These are phyloP conservation scores for Picea abies DNA, from an alignment of 83 land plant species.

Conservation along the genomic window DNA sequence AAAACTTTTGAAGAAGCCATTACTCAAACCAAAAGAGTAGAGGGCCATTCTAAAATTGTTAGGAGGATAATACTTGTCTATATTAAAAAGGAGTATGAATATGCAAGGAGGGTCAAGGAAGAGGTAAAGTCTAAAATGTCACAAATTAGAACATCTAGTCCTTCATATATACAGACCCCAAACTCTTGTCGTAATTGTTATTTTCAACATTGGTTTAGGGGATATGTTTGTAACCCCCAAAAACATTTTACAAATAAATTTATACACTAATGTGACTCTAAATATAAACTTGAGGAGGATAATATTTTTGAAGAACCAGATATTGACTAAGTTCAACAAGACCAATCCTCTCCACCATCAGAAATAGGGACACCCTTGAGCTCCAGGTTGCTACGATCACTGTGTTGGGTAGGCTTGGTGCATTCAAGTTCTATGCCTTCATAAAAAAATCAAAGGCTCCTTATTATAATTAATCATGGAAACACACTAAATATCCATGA, in stretches of 20 bases:
- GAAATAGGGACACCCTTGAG: too few species aligned
- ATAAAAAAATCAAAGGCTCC: too few species aligned
- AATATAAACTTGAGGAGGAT: too few species aligned
- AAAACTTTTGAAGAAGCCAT: not conserved
- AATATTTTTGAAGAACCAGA: too few species aligned
- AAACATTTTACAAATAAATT: not conserved
- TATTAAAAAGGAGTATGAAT: not conserved
- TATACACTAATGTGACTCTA: not conserved
- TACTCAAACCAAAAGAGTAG: not conserved
- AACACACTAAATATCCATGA: too few species aligned
- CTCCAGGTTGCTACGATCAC: too few species aligned
- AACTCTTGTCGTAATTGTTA: not conserved
- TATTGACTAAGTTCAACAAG: too few species aligned
- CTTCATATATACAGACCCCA: not conserved
- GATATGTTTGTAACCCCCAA: not conserved
- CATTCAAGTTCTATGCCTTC: too few species aligned
- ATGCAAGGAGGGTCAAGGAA: not conserved
- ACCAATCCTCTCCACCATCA: too few species aligned
- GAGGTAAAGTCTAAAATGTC: not conserved
- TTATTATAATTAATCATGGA: too few species aligned
- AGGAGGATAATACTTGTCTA: not conserved
- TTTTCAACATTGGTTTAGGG: not conserved
- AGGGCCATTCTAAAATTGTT: not conserved
- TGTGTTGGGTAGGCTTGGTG: too few species aligned
- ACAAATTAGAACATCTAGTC: not conserved